These are phyloP conservation scores for Phaffia rhodozyma DNA, from an alignment of 1,284 basidiomycete species.

Conservation along the genomic window DNA sequence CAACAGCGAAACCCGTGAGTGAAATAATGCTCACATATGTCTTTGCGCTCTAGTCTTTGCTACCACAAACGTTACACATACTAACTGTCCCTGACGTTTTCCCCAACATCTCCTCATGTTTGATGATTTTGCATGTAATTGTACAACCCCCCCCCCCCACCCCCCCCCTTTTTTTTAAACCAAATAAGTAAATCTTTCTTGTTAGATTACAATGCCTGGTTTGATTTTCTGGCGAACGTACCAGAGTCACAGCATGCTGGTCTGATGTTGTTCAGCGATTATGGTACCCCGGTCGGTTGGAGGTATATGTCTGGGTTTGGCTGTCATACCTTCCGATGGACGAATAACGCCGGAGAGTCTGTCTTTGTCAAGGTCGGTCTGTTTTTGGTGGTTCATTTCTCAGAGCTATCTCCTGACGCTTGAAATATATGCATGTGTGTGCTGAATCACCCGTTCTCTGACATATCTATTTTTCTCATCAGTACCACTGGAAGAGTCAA, in stretches of 20 bases:
- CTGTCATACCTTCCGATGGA: constrained; percentile 26
- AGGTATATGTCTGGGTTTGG: constrained; percentile 29
- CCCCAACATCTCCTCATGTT: neutral
- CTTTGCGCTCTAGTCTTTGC: constrained; percentile 21
- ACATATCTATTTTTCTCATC: constrained; percentile 6
- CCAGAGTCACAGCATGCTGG: constrained; percentile 32
- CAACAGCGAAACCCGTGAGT: constrained; percentile 30
- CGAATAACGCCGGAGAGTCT: constrained; percentile 23
- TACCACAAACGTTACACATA: no score
- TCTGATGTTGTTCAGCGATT: constrained; percentile 29
- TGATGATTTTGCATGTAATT: no score
- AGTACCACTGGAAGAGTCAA: constrained; percentile 28
- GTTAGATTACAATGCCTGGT: constrained; percentile 27
- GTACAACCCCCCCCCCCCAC: no score
- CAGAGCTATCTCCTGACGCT: neutral
- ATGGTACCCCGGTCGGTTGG: constrained; percentile 29
- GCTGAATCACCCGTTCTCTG: neutral
- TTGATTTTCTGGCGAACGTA: constrained; percentile 32
- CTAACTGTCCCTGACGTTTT: no score
- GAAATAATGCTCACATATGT: constrained; percentile 25
- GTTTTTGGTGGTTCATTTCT: neutral
- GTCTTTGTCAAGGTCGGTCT: constrained; percentile 25
- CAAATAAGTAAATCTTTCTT: constrained; percentile 5
- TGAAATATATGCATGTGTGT: constrained; percentile 8
- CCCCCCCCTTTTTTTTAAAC: no score